A percentile compares a stretch with the other conserved stretches of the same genome.
Conservation (phyloP, 805 yeast genomes). For the Nakazawaea laoshanensis region DNA sequence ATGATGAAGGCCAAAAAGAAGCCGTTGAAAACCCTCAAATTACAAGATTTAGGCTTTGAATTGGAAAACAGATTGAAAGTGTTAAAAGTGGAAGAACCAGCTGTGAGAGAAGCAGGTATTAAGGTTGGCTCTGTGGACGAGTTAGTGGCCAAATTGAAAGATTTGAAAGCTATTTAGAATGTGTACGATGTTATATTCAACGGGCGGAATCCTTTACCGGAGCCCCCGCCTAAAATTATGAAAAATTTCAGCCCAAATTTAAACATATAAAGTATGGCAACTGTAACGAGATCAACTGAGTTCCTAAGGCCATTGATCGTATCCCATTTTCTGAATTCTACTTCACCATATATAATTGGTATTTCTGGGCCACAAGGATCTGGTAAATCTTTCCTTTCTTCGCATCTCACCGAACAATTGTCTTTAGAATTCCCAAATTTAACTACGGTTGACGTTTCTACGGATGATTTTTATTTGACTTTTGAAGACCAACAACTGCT, state of each 20-base stretch:
- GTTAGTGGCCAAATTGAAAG: slow-evolving; percentile 69
- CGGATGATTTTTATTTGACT: slow-evolving; percentile 82
- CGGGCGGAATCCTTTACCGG: no score
- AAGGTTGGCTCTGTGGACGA: slow-evolving; percentile 79
- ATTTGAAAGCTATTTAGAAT: slow-evolving; percentile 52
- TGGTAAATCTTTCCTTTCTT: slow-evolving; percentile 58
- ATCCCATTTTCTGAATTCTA: slow-evolving; percentile 3
- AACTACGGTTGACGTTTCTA: slow-evolving; percentile 45
- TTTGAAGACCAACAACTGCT: slow-evolving; percentile 49
- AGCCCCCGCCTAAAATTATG: background rate
- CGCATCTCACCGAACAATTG: slow-evolving; percentile 27
- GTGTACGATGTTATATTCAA: background rate
- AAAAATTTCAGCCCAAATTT: background rate
- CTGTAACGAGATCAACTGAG: slow-evolving; percentile 13
- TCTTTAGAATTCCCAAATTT: slow-evolving; percentile 24
- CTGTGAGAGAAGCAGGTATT: slow-evolving; percentile 71
- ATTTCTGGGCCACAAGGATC: slow-evolving; percentile 75
- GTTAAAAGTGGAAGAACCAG: slow-evolving; percentile 77
- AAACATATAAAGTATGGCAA: slow-evolving; percentile 12
- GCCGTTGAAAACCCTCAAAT: slow-evolving; percentile 63
- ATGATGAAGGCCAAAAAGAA: slow-evolving; percentile 98
- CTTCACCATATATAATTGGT: slow-evolving; percentile 35
- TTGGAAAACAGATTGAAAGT: slow-evolving; percentile 56
- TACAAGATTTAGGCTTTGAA: slow-evolving; percentile 64
- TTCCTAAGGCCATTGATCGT: slow-evolving; percentile 22